Evolutionary conservation across 164 flowering plant species (phyloP).

Genomic region (Chloranthus sessilifolius): DNA sequence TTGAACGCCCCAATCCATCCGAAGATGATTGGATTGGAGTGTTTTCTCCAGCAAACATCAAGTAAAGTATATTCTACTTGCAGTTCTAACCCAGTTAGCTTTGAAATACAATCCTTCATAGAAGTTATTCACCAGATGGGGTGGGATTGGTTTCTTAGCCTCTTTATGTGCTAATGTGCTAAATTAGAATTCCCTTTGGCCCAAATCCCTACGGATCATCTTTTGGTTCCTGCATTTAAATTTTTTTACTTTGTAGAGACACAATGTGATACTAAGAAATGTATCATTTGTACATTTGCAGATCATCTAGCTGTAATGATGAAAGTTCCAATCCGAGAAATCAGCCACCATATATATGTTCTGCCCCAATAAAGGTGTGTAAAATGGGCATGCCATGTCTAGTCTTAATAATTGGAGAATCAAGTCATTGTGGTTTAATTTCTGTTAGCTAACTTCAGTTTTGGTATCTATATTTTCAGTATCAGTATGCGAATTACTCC

Average conservation of each 20-base stretch:
- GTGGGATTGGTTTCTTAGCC: neutral
- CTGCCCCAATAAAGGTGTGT: constrained; percentile 59
- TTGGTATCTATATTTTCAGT: constrained; percentile 27
- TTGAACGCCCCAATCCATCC: constrained; percentile 17
- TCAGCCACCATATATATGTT: constrained; percentile 36
- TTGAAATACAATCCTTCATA: too few relatives aligned
- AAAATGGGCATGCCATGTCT: neutral
- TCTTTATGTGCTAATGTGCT: neutral
- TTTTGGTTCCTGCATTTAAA: too few relatives aligned
- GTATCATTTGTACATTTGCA: too few relatives aligned
- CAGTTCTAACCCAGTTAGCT: too few relatives aligned
- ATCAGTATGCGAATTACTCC: constrained; percentile 48
- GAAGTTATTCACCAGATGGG: too few relatives aligned
- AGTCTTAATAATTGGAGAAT: neutral
- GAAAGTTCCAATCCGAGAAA: constrained; percentile 18
- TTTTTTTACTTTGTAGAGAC: too few relatives aligned
- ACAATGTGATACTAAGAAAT: too few relatives aligned
- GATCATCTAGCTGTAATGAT: neutral
- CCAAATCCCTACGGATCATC: too few relatives aligned
- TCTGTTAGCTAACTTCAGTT: neutral
- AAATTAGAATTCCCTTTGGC: too few relatives aligned
- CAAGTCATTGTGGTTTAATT: neutral
- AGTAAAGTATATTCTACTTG: too few relatives aligned
- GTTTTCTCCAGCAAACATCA: constrained; percentile 33
- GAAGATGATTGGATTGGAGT: constrained; percentile 31